A percentile compares a stretch with the other conserved stretches of the same genome.
phyloP scores from a whole-genome alignment of 345 rosid genomes.

The Trapa bicornis region DNA sequence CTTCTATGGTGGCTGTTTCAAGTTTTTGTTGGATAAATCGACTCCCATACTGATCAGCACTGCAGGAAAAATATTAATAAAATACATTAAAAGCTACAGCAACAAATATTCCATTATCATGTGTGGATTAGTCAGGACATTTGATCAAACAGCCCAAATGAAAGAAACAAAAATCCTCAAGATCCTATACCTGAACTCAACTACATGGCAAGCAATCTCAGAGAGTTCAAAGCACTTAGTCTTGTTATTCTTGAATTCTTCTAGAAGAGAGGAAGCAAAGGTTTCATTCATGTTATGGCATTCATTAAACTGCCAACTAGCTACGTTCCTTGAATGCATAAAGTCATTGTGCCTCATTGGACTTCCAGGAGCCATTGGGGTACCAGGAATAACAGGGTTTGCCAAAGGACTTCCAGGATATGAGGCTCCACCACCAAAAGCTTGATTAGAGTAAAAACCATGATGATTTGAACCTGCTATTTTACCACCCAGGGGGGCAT shows the following conservation, averaged over 20 bases:
- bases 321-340: constrained; percentile 38
- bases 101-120: not conserved
- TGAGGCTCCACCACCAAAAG: constrained; percentile 42
- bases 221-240: constrained; percentile 53
- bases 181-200: constrained; percentile 50
- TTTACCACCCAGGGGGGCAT: constrained; percentile 35
- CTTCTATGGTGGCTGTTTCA: constrained; percentile 40
- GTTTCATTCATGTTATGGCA: constrained; percentile 30
- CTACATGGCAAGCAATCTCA: constrained; percentile 61
- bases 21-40: constrained; percentile 60
- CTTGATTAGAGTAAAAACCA: constrained; percentile 44
- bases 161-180: not conserved
- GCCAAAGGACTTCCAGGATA: constrained; percentile 63
- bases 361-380: constrained; percentile 44
- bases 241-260: constrained; percentile 66
- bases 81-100: not conserved
- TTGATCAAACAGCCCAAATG: not conserved
- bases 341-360: constrained; percentile 42
- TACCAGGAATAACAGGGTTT: constrained; percentile 38
- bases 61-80: constrained; percentile 13
- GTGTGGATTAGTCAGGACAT: too few relatives aligned
- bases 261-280: constrained; percentile 53
- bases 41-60: constrained; percentile 71
- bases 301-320: constrained; percentile 54
- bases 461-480: constrained; percentile 44